Percentiles rank a stretch among this genome's conserved stretches.
These are phyloP conservation scores for Aspergillus bertholletiae DNA, from an alignment of 495 filamentous ascomycete species.

Conservation along the genomic window DNA sequence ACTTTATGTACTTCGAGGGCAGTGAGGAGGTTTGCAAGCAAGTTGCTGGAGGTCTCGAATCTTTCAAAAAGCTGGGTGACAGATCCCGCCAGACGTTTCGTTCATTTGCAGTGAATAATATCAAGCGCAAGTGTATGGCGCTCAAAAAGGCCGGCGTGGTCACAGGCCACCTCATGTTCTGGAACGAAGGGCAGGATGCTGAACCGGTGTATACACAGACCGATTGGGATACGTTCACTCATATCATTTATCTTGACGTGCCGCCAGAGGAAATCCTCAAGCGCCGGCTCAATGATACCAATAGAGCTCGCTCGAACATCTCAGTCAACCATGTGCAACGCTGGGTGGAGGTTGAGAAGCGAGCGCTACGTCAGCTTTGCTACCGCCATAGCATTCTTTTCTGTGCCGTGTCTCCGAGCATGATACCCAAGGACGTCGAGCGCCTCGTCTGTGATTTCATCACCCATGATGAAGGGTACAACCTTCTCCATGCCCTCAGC, in stretches of 20 bases:
- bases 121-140: constrained; percentile 34
- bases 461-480: constrained; percentile 36
- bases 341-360: constrained; percentile 54
- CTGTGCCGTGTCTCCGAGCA: constrained; percentile 15
- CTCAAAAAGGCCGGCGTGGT: constrained; percentile 46
- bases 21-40: constrained; percentile 46
- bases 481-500: constrained; percentile 31
- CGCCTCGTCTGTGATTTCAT: constrained; percentile 37
- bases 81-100: constrained; percentile 40
- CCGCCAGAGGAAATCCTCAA: constrained; percentile 27
- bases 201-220: constrained; percentile 39
- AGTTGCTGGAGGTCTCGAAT: constrained; percentile 47
- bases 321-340: constrained; percentile 39
- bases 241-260: constrained; percentile 60
- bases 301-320: constrained; percentile 28
- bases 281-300: constrained; percentile 37
- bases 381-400: constrained; percentile 46
- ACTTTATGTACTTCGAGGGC: constrained; percentile 53
- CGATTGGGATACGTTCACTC: constrained; percentile 52
- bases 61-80: constrained; percentile 44
- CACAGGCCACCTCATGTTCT: constrained; percentile 61
- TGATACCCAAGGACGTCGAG: constrained; percentile 14
- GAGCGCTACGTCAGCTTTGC: constrained; percentile 47
- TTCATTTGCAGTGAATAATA: constrained; percentile 45
- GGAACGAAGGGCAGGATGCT: constrained; percentile 36